phyloP scores from a whole-genome alignment of 257 asterid species.

The Nemophila menziesii region DNA sequence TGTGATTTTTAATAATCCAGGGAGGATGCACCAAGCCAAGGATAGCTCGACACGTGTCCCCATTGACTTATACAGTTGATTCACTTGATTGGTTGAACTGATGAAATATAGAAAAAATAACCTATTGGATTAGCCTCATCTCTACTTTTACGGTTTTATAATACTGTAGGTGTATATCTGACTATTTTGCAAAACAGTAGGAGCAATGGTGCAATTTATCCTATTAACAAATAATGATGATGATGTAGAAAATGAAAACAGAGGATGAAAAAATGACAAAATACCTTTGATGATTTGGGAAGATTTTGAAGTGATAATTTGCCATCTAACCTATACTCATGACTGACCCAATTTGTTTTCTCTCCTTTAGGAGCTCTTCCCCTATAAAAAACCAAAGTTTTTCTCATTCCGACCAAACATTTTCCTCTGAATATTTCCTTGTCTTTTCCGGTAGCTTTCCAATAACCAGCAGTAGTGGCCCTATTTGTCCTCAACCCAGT shows the following conservation, averaged over 20 bases:
- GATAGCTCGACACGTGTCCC: no score
- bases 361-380: constrained; percentile 86
- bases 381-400: constrained; percentile 62
- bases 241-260: constrained; percentile 3
- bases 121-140: no score
- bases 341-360: constrained; percentile 64
- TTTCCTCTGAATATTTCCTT: constrained; percentile 44
- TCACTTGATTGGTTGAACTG: no score
- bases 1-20: no score
- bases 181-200: no score
- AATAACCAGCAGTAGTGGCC: constrained; percentile 65
- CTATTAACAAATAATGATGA: no score
- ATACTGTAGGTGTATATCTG: no score
- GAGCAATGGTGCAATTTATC: no score
- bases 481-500: constrained; percentile 64
- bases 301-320: constrained; percentile 28
- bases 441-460: constrained; percentile 92
- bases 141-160: no score
- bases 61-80: no score
- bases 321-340: constrained; percentile 70
- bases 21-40: no score
- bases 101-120: no score
- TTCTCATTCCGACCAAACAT: constrained; percentile 57
- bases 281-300: constrained; percentile 39
- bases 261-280: neutral